Evolutionary conservation across 192 early-diverging fungal genomes (phyloP), one percentile per base, ranked within the genome.

Genomic region (Backusella luteola): DNA sequence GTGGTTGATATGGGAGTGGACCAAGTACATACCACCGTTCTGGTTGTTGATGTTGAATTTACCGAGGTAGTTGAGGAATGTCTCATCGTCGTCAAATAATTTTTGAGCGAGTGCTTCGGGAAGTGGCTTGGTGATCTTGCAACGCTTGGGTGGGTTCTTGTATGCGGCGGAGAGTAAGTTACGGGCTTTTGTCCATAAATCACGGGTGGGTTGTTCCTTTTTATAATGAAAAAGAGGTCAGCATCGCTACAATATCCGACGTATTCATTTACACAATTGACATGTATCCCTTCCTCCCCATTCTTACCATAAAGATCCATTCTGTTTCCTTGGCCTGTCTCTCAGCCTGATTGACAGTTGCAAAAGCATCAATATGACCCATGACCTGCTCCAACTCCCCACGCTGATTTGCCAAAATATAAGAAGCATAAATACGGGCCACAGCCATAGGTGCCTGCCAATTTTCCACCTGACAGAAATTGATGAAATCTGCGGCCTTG

Each of bases 41-140:
- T 90, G 89, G 77, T 90, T 88, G 71, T 90, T 90, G 76, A 90
- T 82, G 74, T 88, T 88, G 75, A 87, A 90, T 52, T 86, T 84
- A 36, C 89, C 89, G 19, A 90, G 79, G 41, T 85, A 86, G 9
- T 85, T 81, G 34, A 90, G 76, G 74, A 86, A 90, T 0, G 85
- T 87, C 41, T 85, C 81, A 78, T 87, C 85, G 34, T 81, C 73
- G 8, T 84, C 80, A 46, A 90, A 89, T 52, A 90, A 78, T 34
- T 76, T 77, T 17, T 85, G 73, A 7, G 79, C 76, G 32, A 88
- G 63, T 34, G 81, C 74, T 19, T 83, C 81, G 0, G 89, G 89
- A 14, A 90, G 71, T 3, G 86, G 80, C 63, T 85, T 81, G 34
- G 81, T 87, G 63, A 90, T 77, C 29, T 85, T 85, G 66, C 81